Evolutionary conservation across 345 rosid species (phyloP).

Genomic region (Syzygium oleosum): DNA sequence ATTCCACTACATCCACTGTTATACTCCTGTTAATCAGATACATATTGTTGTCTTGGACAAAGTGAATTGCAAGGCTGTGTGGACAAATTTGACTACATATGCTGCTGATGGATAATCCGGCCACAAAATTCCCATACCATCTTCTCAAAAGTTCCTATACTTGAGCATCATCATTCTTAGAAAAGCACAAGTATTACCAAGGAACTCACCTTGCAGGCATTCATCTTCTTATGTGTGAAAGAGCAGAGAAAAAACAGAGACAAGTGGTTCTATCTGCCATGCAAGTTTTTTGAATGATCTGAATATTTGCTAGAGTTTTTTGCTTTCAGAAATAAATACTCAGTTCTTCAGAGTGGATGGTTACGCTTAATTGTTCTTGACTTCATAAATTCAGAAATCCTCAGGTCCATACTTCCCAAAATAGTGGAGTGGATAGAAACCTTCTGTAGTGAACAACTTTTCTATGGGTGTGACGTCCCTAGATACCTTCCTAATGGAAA

Average conservation of each 20-base stretch:
- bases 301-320: not conserved
- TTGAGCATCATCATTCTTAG: not conserved
- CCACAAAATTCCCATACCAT: not conserved
- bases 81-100: not conserved
- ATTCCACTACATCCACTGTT: not conserved
- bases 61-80: not conserved
- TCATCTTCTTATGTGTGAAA: not conserved
- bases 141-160: not conserved
- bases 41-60: not conserved
- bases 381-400: not conserved
- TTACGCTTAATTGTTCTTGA: not conserved
- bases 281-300: not conserved
- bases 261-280: not conserved
- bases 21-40: not conserved
- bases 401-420: not conserved
- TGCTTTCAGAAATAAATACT: not conserved
- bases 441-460: not conserved
- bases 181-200: not conserved
- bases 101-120: not conserved
- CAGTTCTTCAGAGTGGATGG: not conserved
- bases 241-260: not conserved
- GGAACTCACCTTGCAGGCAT: not conserved
- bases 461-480: not conserved
- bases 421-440: not conserved
- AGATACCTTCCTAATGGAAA: not conserved